These are phyloP conservation scores for Cunninghamia lanceolata DNA, from an alignment of 75 land plant genomes.

Conservation along the genomic window DNA sequence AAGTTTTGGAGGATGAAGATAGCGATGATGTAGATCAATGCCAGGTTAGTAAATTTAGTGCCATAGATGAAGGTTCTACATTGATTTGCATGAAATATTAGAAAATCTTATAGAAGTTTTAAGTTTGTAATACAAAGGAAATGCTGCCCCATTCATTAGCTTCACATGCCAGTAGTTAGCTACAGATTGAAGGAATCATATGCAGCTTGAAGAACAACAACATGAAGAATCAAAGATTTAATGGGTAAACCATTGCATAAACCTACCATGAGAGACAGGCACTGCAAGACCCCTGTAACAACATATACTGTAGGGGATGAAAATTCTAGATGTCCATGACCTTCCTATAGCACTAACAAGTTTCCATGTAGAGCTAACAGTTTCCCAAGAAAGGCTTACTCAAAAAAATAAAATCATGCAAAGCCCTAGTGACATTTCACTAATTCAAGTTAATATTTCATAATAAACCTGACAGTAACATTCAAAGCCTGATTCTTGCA, in stretches of 20 bases:
- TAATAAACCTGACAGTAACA: not conserved
- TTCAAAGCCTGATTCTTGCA: not conserved
- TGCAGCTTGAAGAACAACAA: not conserved
- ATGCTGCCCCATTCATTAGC: not conserved
- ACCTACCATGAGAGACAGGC: not conserved
- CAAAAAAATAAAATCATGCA: constrained; percentile 8
- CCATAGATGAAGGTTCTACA: constrained; percentile 35
- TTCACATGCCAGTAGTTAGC: not conserved
- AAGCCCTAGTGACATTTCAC: not conserved
- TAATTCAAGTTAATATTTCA: not conserved
- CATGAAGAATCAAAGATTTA: not conserved
- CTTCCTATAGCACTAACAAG: not conserved
- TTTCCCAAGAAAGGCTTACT: too few relatives aligned
- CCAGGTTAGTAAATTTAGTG: constrained; percentile 48
- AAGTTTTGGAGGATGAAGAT: constrained; percentile 62
- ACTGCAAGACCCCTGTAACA: not conserved
- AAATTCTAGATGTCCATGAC: not conserved
- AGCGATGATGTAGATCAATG: constrained; percentile 50
- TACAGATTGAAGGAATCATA: not conserved
- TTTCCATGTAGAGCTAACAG: not conserved
- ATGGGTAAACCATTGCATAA: not conserved
- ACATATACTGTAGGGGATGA: not conserved
- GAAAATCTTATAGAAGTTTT: not conserved
- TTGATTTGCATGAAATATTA: not conserved
- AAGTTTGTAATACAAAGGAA: not conserved